Percentiles rank a stretch among this genome's conserved stretches.
Conservation (phyloP, 495 filamentous ascomycete genomes). For the Penicillium lagena region DNA sequence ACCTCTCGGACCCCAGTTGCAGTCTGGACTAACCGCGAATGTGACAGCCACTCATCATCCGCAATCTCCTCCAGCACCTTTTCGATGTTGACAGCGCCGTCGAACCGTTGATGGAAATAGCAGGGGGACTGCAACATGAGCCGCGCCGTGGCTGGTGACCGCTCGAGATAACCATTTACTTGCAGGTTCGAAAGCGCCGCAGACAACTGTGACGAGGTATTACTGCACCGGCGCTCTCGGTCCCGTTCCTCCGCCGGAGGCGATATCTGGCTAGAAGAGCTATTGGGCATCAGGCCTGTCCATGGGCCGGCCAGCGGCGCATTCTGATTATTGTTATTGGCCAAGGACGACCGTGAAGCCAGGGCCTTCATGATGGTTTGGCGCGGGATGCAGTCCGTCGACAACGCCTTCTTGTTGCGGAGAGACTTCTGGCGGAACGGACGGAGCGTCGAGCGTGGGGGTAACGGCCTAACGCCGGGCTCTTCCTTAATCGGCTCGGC, state of each 20-base stretch:
- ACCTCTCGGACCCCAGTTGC: conserved; percentile 92
- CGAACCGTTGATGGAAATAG: conserved; percentile 95
- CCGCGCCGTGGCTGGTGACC: conserved; percentile 54
- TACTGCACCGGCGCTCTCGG: conserved; percentile 39
- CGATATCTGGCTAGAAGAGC: conserved; percentile 14
- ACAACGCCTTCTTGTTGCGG: conserved; percentile 56
- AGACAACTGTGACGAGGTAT: conserved; percentile 53
- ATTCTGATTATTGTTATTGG: conserved; percentile 43
- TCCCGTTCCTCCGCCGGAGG: conserved; percentile 30
- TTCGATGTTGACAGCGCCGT: conserved; percentile 90
- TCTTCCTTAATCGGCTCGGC: conserved; percentile 26
- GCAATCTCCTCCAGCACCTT: conserved; percentile 91
- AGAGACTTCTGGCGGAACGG: conserved; percentile 37
- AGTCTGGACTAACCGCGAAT: conserved; percentile 88
- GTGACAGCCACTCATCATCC: conserved; percentile 84
- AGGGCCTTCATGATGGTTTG: conserved; percentile 88
- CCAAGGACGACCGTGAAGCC: conserved; percentile 58
- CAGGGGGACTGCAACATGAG: conserved; percentile 80
- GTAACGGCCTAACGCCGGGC: conserved; percentile 17
- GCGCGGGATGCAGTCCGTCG: conserved; percentile 67
- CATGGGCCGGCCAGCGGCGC: conserved; percentile 40
- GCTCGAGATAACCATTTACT: conserved; percentile 31
- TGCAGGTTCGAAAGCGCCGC: conserved; percentile 59
- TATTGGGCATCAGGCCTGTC: conserved; percentile 35
- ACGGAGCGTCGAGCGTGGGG: conserved; percentile 26